Percentiles rank a stretch among this genome's conserved stretches.
phyloP scores from a whole-genome alignment of 73 alveolate species.

The Paramecium sexaurelia region DNA sequence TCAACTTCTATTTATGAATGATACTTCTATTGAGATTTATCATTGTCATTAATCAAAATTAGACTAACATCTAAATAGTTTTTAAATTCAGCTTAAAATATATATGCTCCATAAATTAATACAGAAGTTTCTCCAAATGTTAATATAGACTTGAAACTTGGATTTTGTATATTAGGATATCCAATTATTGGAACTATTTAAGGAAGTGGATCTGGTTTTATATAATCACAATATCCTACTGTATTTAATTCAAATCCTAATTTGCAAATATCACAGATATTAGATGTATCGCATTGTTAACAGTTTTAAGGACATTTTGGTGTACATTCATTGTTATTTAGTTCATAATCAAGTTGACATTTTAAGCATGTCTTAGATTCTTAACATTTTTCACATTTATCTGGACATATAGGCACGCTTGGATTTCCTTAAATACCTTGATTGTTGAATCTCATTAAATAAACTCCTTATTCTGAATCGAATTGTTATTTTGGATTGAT shows the following conservation, averaged over 20 bases:
- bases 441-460: not conserved
- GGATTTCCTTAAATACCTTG: not conserved
- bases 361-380: not conserved
- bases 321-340: not conserved
- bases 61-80: not conserved
- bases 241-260: not conserved
- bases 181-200: not conserved
- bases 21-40: not conserved
- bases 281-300: not conserved
- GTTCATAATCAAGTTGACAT: not conserved
- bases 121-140: not conserved
- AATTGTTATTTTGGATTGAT: not conserved
- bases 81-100: not conserved
- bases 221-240: not conserved
- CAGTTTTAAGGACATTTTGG: constrained; percentile 10
- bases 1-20: not conserved
- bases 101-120: not conserved
- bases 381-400: not conserved
- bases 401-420: not conserved
- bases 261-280: not conserved
- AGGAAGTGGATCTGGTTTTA: not conserved
- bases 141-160: not conserved
- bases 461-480: not conserved
- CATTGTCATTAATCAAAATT: not conserved
- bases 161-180: not conserved